Conservation (phyloP, 139 green algal genomes). For the Closterium sp. region DNA sequence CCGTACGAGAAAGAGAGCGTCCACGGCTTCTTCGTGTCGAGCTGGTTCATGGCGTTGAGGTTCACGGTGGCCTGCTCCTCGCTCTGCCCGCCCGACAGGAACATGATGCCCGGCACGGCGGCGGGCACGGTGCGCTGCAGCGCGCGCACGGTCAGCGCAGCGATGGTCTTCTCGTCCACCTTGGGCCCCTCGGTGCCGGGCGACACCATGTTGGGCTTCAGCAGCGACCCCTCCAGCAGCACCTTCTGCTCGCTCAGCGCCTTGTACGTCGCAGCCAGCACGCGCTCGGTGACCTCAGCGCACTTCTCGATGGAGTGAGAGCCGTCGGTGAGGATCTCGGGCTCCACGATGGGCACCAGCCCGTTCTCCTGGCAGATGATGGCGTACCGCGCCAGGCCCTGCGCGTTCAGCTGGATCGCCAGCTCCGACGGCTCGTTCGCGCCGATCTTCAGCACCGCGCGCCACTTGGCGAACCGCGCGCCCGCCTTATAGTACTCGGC, state of each 20-base stretch:
- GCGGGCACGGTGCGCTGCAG: slow-evolving; percentile 77
- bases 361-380: slow-evolving; percentile 76
- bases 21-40: slow-evolving; percentile 70
- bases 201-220: slow-evolving; percentile 93
- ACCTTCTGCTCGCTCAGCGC: slow-evolving; percentile 52
- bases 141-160: slow-evolving; percentile 72
- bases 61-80: slow-evolving; percentile 81
- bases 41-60: slow-evolving; percentile 76
- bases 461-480: slow-evolving; percentile 92
- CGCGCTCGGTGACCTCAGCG: slow-evolving; percentile 56
- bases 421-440: slow-evolving; percentile 61
- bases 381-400: slow-evolving; percentile 87
- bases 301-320: slow-evolving; percentile 72
- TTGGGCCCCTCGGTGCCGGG: slow-evolving; percentile 54
- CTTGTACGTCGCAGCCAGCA: slow-evolving; percentile 57
- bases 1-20: slow-evolving; percentile 91
- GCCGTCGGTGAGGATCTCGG: slow-evolving; percentile 92
- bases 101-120: slow-evolving; percentile 79
- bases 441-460: slow-evolving; percentile 78
- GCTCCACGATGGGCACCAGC: slow-evolving; percentile 93
- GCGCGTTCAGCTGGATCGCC: slow-evolving; percentile 76
- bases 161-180: slow-evolving; percentile 62
- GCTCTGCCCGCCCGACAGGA: slow-evolving; percentile 86
- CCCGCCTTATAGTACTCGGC: slow-evolving; percentile 77
- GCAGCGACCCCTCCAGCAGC: slow-evolving; percentile 73